A percentile compares a stretch with the other conserved stretches of the same genome.
phyloP scores from a whole-genome alignment of 176 grass and related monocot genomes.

The Triticum dicoccoides region DNA sequence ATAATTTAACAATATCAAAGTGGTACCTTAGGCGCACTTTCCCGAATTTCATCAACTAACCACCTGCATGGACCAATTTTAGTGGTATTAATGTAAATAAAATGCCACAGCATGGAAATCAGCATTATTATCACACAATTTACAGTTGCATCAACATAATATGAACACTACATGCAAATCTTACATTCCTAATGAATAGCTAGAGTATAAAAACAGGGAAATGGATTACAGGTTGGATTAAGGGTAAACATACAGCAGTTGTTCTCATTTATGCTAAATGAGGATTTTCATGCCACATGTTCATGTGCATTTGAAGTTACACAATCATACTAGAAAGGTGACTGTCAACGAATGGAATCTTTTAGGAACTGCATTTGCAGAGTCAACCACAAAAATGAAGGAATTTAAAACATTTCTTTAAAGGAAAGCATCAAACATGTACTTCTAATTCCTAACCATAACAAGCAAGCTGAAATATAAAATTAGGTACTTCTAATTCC shows the following conservation, averaged over 20 bases:
- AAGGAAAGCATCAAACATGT: not conserved
- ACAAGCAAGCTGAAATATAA: not conserved
- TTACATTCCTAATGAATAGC: not conserved
- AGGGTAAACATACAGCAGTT: not conserved
- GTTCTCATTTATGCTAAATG: not conserved
- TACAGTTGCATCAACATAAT: not conserved
- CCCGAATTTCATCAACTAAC: slow-evolving; percentile 95
- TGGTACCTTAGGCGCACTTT: slow-evolving; percentile 84
- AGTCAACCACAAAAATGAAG: not conserved
- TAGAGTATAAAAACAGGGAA: not conserved
- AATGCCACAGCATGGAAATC: not conserved
- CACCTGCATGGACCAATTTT: slow-evolving; percentile 54
- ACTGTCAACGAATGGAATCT: not conserved
- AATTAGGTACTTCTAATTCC: not conserved
- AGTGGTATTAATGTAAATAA: slow-evolving; percentile 17
- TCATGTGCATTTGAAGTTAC: slow-evolving; percentile 2
- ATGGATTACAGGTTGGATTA: not conserved
- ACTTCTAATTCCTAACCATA: not conserved
- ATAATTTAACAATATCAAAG: slow-evolving; percentile 9
- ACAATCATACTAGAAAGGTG: not conserved
- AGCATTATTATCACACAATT: not conserved
- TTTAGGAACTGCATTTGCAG: not conserved
- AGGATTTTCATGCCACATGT: not conserved
- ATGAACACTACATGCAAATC: not conserved
- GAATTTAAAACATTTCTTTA: not conserved